Conservation (phyloP, 164 flowering plant genomes). For the Malania oleifera region DNA sequence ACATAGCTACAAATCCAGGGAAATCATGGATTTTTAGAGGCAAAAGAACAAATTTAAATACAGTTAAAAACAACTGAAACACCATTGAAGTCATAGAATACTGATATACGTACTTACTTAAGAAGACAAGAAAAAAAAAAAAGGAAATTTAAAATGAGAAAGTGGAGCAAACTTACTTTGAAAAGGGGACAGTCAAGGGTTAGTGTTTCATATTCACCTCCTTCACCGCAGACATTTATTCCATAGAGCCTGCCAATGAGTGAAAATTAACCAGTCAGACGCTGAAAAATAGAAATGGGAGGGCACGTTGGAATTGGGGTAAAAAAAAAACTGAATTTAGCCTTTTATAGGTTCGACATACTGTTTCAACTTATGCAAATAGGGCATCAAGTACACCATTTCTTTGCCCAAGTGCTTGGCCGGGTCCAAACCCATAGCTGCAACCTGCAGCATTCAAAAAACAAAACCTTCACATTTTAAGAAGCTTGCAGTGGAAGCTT, state of each 20-base stretch:
- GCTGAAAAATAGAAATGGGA: not conserved
- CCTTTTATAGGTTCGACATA: too few species aligned
- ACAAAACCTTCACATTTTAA: not conserved
- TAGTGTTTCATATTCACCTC: constrained; percentile 96
- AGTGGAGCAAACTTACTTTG: constrained; percentile 35
- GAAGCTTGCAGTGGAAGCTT: too few species aligned
- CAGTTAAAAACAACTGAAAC: not conserved
- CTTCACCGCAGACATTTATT: constrained; percentile 96
- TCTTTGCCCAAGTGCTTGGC: constrained; percentile 87
- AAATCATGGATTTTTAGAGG: not conserved
- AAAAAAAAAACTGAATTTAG: not conserved
- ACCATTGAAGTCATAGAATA: not conserved
- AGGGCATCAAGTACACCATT: constrained; percentile 42
- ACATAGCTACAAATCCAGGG: too few species aligned
- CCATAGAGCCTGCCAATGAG: constrained; percentile 65
- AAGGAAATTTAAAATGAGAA: not conserved
- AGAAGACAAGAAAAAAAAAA: not conserved
- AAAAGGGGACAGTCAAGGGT: constrained; percentile 96
- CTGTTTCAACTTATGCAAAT: constrained; percentile 77
- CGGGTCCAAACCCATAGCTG: constrained; percentile 88
- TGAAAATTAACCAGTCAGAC: not conserved
- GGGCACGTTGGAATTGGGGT: too few species aligned
- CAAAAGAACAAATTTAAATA: too few species aligned
- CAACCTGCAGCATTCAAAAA: constrained; percentile 49
- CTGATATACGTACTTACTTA: not conserved